These are phyloP conservation scores for Mimosa bimucronata DNA, from an alignment of 306 rosid genomes.

Conservation along the genomic window DNA sequence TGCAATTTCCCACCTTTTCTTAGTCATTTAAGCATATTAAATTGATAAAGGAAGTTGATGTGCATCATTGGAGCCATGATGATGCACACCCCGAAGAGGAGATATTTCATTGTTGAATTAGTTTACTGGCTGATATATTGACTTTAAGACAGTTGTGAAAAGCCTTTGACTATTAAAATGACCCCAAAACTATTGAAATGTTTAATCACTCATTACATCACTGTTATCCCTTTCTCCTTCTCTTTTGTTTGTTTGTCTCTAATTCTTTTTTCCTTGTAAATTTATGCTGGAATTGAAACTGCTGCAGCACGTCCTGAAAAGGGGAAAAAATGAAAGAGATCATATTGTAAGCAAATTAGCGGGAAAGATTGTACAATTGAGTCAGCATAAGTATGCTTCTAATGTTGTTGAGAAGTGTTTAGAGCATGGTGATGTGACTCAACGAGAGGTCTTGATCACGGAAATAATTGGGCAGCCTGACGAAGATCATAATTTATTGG, in stretches of 20 bases:
- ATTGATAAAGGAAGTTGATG: not conserved
- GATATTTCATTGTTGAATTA: not conserved
- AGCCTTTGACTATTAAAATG: not conserved
- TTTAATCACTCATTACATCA: not conserved
- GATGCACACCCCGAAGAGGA: not conserved
- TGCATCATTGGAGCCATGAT: not conserved
- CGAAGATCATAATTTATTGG: conserved; percentile 59
- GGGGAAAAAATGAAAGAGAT: conserved; percentile 59
- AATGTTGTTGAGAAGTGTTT: conserved; percentile 71
- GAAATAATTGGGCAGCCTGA: conserved; percentile 61
- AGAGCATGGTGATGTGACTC: conserved; percentile 54
- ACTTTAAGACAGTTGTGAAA: not conserved
- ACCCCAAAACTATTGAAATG: not conserved
- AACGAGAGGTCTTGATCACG: conserved; percentile 53
- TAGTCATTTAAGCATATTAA: not conserved
- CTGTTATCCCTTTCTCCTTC: not conserved
- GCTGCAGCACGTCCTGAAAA: conserved; percentile 62
- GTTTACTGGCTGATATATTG: conserved; percentile 5
- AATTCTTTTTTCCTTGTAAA: not conserved
- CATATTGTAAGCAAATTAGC: conserved; percentile 55
- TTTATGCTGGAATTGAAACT: conserved; percentile 24
- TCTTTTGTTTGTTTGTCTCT: not conserved
- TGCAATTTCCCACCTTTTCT: not conserved
- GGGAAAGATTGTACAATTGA: conserved; percentile 58
- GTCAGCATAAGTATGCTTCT: conserved; percentile 72